Evolutionary conservation across 768 basidiomycete species (phyloP), one percentile per base, ranked within the genome.

Genomic region (Nevesoporus exiguus): DNA sequence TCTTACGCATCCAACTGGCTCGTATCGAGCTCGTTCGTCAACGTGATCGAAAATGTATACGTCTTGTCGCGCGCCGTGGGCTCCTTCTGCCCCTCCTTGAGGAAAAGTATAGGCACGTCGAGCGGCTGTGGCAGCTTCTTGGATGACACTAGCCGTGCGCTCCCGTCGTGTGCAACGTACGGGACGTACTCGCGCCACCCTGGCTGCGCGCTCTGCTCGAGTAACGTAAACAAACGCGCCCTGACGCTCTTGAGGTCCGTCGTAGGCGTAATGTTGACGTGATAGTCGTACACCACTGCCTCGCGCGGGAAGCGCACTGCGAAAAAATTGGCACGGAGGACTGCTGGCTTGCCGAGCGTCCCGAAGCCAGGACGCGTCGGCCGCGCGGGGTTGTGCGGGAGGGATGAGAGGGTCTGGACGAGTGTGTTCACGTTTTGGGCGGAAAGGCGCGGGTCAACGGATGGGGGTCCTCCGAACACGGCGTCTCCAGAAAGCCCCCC

Each of bases 321-420:
- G 58, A 82, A 81, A 62, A 80, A 80, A 54, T 81, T 81, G 36
- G 79, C 65, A 1, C 81, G 76, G 8, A 82, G 62, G 22, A 70
- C 74, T 50, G 77, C 71, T 22, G 61, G 4, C 5, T 49, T 68
- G 8, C 80, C 80, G 7, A 61, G 56, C 1, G 68, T 74, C 9
- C 80, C 80, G 46, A 71, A 80, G n/a, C 70, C 72, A 7, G 80
- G 79, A 5, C 80, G 76, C 17, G 68, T 62, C 5, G 81, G 81
- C 11, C 77, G 72, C 5, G 68, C 64, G 10, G 75, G 51, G 21
- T 66, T 63, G 39, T 77, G 39, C 0, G 64, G 55, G 2, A 71
- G 59, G 0, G 68, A 62, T 15, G 61, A 66, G 47, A 76, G 67
- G 0, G 63, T 58, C 8, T 58, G 49, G 42, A 74, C 58, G 22